Evolutionary conservation across 2,329 filamentous ascomycete genomes (phyloP).

Genomic region (Penicillium corylophilum): DNA sequence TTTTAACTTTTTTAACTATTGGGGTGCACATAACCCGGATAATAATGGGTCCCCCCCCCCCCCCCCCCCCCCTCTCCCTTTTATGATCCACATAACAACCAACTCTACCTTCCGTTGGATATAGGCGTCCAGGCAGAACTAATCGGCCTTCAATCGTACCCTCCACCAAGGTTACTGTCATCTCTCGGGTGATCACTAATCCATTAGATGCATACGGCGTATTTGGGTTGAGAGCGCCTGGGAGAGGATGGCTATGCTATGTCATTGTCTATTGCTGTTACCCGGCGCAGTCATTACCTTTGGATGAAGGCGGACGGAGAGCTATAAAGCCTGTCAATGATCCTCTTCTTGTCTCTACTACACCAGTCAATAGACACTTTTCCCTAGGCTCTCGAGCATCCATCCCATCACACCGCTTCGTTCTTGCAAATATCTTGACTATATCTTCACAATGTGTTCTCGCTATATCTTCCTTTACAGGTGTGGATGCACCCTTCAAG

Average conservation of each 20-base stretch:
- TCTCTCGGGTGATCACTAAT: constrained; percentile 1
- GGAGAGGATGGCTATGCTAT: neutral
- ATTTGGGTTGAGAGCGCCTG: constrained; percentile 9
- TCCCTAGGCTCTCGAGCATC: neutral
- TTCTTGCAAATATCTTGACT: neutral
- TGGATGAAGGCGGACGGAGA: constrained; percentile 20
- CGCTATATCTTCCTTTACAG: constrained; percentile 39
- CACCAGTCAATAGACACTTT: constrained; percentile 2
- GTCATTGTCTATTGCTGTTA: constrained; percentile 16
- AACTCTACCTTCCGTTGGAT: constrained; percentile 6
- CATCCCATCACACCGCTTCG: neutral
- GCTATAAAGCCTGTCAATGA: constrained; percentile 18
- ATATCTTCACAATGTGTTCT: constrained; percentile 33
- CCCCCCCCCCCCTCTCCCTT: neutral
- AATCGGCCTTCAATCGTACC: neutral
- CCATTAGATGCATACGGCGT: constrained; percentile 16
- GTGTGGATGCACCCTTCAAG: constrained; percentile 36
- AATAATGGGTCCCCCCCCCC: no score
- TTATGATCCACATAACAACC: neutral
- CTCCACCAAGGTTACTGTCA: neutral
- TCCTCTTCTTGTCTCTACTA: constrained; percentile 9
- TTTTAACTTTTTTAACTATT: neutral
- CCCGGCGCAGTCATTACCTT: constrained; percentile 19
- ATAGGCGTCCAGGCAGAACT: neutral
- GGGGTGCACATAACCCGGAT: neutral